Percentiles rank a stretch among this genome's conserved stretches.
phyloP scores from a whole-genome alignment of 2,329 filamentous ascomycete genomes.

The Orbilia oligospora region DNA sequence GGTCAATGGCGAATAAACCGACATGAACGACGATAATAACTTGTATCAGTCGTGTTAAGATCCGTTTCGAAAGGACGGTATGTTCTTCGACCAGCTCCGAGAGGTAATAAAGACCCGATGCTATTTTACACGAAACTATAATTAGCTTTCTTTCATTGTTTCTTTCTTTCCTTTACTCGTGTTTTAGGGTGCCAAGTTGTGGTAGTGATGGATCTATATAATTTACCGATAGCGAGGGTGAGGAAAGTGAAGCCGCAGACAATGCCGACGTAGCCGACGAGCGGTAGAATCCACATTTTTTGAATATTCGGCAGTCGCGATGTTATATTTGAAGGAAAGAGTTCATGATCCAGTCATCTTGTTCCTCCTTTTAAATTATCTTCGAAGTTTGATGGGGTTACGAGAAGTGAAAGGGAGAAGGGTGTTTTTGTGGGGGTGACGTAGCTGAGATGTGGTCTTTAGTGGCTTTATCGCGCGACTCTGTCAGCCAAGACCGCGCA shows the following conservation, averaged over 20 bases:
- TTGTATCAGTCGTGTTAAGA: slow-evolving; percentile 90
- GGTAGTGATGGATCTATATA: slow-evolving; percentile 61
- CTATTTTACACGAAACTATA: slow-evolving; percentile 68
- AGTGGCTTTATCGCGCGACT: not conserved
- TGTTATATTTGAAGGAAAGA: not conserved
- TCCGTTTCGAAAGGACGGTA: slow-evolving; percentile 88
- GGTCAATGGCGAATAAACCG: slow-evolving; percentile 83
- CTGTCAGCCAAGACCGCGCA: not conserved
- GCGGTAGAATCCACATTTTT: slow-evolving; percentile 93
- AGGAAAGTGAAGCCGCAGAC: slow-evolving; percentile 92
- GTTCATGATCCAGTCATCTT: slow-evolving; percentile 3
- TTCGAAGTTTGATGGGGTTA: not conserved
- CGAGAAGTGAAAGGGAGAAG: too few relatives aligned
- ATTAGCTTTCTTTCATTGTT: not conserved
- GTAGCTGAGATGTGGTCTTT: slow-evolving; percentile 52
- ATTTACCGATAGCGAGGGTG: slow-evolving; percentile 92
- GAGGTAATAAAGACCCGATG: slow-evolving; percentile 97
- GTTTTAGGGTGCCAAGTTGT: not conserved
- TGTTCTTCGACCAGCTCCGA: slow-evolving; percentile 98
- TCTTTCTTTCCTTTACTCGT: not conserved
- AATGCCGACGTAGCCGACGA: slow-evolving; percentile 90
- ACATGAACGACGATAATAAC: slow-evolving; percentile 80
- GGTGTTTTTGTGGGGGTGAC: slow-evolving; percentile 14
- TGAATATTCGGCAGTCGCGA: too few relatives aligned
- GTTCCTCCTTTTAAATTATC: not conserved